These are phyloP conservation scores for Phlyctochytrium bullatum DNA, from an alignment of 192 early-diverging fungal genomes.

Conservation along the genomic window DNA sequence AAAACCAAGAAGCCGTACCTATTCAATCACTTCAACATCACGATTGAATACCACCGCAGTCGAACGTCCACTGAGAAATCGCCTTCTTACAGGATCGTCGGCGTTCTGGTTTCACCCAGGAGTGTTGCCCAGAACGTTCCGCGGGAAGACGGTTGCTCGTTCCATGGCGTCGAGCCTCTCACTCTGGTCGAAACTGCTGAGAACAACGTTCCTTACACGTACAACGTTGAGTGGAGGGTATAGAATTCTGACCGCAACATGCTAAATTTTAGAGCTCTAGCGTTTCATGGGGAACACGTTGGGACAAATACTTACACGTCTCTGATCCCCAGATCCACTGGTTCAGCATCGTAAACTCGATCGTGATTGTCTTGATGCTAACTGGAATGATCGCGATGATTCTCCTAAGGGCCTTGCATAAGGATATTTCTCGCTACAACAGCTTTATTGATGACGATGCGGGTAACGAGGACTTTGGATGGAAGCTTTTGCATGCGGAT, in stretches of 20 bases:
- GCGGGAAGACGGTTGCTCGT: slow-evolving; percentile 6
- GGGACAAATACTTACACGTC: slow-evolving; percentile 34
- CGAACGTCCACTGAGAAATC: background rate
- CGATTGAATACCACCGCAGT: slow-evolving; percentile 61
- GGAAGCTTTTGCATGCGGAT: slow-evolving; percentile 65
- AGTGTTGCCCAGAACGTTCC: slow-evolving; percentile 39
- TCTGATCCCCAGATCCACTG: slow-evolving; percentile 59
- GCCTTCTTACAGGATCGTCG: slow-evolving; percentile 70
- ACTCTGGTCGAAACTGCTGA: slow-evolving; percentile 21
- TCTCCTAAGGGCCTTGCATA: slow-evolving; percentile 52
- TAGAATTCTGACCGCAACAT: background rate
- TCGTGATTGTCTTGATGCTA: slow-evolving; percentile 54
- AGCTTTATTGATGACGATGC: slow-evolving; percentile 41
- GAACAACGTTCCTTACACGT: slow-evolving; percentile 45
- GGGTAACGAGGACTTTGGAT: slow-evolving; percentile 62
- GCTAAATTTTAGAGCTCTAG: slow-evolving; percentile 25
- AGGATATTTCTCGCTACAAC: slow-evolving; percentile 63
- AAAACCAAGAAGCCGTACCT: slow-evolving; percentile 46
- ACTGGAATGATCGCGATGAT: slow-evolving; percentile 61
- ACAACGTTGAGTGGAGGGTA: slow-evolving; percentile 48
- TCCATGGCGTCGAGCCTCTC: slow-evolving; percentile 17
- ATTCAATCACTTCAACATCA: slow-evolving; percentile 89
- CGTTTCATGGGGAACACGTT: slow-evolving; percentile 41
- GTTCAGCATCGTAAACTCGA: slow-evolving; percentile 62
- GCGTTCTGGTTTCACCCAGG: slow-evolving; percentile 72